Conservation (phyloP, 768 basidiomycete genomes). For the Grammothele lineata region DNA sequence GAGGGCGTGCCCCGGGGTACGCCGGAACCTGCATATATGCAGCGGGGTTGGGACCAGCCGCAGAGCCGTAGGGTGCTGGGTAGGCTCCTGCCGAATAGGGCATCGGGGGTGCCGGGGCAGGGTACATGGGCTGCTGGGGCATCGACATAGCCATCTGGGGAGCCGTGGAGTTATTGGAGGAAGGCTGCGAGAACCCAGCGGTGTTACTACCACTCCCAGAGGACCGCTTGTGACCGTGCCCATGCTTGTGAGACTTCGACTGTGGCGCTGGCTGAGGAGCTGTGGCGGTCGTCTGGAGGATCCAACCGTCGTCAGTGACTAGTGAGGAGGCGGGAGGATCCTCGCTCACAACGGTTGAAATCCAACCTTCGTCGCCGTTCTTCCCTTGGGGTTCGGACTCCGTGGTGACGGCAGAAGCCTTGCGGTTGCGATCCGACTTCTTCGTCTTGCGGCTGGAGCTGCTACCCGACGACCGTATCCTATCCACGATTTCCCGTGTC, state of each 20-base stretch:
- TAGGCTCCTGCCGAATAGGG: conserved; percentile 8
- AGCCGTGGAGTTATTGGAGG: no score
- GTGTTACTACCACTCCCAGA: conserved; percentile 4
- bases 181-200: no score
- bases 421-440: conserved; percentile 7
- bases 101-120: no score
- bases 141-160: no score
- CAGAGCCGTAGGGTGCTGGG: conserved; percentile 1
- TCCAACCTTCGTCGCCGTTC: conserved; percentile 21
- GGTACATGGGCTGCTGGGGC: no score
- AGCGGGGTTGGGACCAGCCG: neutral
- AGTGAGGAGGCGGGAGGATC: neutral
- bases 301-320: conserved; percentile 23
- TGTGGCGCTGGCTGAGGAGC: neutral
- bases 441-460: conserved; percentile 11
- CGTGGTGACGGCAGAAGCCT: neutral
- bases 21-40: conserved; percentile 9
- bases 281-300: conserved; percentile 6
- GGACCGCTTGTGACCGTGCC: conserved; percentile 15
- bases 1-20: neutral
- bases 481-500: conserved; percentile 58
- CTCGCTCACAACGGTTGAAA: conserved; percentile 15
- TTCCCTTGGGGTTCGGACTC: neutral
- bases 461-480: conserved; percentile 36
- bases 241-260: conserved; percentile 4